Conservation (phyloP, 1,139 yeast genomes). For the Taphrina flavorubra region DNA sequence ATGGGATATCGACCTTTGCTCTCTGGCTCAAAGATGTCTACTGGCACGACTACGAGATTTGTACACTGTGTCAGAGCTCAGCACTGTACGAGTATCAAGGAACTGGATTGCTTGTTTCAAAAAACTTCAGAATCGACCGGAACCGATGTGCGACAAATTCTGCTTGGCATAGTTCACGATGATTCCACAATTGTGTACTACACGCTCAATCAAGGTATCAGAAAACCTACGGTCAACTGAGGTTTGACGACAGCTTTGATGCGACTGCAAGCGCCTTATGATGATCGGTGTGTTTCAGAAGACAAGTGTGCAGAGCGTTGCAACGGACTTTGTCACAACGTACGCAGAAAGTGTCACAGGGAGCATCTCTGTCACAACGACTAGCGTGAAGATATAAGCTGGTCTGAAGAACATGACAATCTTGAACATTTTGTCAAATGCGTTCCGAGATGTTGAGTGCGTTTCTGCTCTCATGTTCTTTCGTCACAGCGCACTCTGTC, state of each 20-base stretch:
- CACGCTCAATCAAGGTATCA: conserved; percentile 33
- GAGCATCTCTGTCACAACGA: not conserved
- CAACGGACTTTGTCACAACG: not conserved
- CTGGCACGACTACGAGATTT: not conserved
- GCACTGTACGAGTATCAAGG: conserved; percentile 18
- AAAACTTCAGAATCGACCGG: not conserved
- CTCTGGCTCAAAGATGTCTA: not conserved
- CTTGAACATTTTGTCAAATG: not conserved
- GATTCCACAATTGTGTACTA: conserved; percentile 43
- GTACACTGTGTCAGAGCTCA: conserved; percentile 32
- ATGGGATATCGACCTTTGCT: not conserved
- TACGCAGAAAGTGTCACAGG: not conserved
- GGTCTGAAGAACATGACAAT: not conserved
- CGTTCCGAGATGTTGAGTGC: conserved; percentile 1
- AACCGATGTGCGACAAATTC: not conserved
- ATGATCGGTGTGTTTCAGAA: not conserved
- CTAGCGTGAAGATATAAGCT: not conserved
- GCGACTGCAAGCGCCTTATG: not conserved
- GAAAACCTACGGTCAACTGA: conserved; percentile 37
- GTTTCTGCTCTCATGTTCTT: not conserved
- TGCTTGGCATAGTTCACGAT: conserved; percentile 38
- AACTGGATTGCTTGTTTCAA: conserved; percentile 17
- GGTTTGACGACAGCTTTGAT: not conserved
- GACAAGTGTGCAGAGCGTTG: not conserved
- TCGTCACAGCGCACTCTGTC: conserved; percentile 33